These are phyloP conservation scores for Meyerozyma smithsonii DNA, from an alignment of 1,139 yeast species.

Conservation along the genomic window DNA sequence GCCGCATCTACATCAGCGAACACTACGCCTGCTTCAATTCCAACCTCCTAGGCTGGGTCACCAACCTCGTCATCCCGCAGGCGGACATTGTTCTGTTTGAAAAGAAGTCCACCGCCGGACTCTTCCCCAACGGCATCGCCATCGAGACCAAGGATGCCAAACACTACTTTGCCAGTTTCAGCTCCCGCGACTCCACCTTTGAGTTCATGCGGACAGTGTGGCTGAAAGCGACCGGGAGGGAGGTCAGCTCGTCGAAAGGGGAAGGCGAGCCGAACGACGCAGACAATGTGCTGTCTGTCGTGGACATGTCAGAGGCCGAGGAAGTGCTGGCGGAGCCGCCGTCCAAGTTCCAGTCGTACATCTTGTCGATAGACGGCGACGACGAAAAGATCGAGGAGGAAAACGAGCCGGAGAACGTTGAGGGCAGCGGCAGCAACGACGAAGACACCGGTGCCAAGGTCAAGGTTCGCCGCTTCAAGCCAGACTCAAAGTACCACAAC, in stretches of 20 bases:
- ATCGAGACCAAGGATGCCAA: conserved; percentile 65
- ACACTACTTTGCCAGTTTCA: conserved; percentile 81
- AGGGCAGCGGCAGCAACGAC: neutral
- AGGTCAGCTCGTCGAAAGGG: conserved; percentile 4
- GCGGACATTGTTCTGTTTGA: conserved; percentile 72
- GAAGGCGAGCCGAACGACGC: neutral
- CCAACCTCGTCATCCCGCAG: conserved; percentile 68
- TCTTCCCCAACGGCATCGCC: conserved; percentile 81
- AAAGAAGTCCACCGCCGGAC: conserved; percentile 67
- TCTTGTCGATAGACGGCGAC: conserved; percentile 30
- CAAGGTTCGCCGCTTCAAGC: conserved; percentile 24
- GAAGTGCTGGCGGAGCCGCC: conserved; percentile 7
- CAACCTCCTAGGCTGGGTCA: conserved; percentile 90
- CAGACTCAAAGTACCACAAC: conserved; percentile 27
- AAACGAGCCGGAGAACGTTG: conserved; percentile 6
- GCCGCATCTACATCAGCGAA: conserved; percentile 80
- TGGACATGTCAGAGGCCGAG: neutral
- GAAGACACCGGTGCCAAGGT: conserved; percentile 6
- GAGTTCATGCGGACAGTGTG: conserved; percentile 63
- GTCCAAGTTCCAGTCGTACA: conserved; percentile 23
- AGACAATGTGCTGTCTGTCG: neutral
- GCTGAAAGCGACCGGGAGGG: conserved; percentile 29
- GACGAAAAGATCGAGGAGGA: conserved; percentile 22
- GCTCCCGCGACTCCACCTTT: conserved; percentile 74
- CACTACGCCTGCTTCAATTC: conserved; percentile 82